Evolutionary conservation across 768 basidiomycete genomes (phyloP), one percentile per base, ranked within the genome.

Genomic region (Lepiota brunneoincarnata): DNA sequence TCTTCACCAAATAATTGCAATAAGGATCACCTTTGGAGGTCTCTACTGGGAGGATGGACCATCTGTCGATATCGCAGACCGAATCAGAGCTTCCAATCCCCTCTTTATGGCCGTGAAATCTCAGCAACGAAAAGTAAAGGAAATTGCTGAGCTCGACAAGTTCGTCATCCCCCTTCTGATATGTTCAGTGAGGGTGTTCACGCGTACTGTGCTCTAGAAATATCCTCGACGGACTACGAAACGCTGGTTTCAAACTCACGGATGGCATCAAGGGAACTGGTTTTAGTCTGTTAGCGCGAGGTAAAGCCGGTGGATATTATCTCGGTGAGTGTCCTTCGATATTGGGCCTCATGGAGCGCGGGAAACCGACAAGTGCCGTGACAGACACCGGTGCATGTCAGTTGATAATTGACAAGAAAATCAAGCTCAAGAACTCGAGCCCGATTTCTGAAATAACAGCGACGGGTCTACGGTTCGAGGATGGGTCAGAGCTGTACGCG

Each of bases 391-490:
- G 84, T 54, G 82, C 76, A 2, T 78, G 77, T 54, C 76, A 82
- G 63, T 69, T 81, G 57, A 81, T 88, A 57, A 75, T 79, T 24
- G 82, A 86, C 56, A 82, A 84, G 12, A 83, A 85, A 64, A 86
- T 89, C 70, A 86, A 87, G 64, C 68, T 89, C 57, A 88, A 88
- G 70, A 83, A 77, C 64, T 83, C 82, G 54, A 70, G 72, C 44
- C 66, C 67, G 34, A 77, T 86, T 51, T 62, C 72, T 21, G 63
- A 62, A 24, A 79, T 81, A 64, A 78, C 73, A 0, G 62, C 70
- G 56, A 68, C 61, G 1, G 75, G 77, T 6, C 62, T 84, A 6
- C 66, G 69, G 48, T 83, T 83, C 57, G 73, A 75, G 49, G 67
- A 82, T 54, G 79, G 78, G 2, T 70, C 67, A 23, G 70, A 72